A percentile compares a stretch with the other conserved stretches of the same genome.
These are phyloP conservation scores for Craterostigma plantagineum DNA, from an alignment of 257 asterid species.

Conservation along the genomic window DNA sequence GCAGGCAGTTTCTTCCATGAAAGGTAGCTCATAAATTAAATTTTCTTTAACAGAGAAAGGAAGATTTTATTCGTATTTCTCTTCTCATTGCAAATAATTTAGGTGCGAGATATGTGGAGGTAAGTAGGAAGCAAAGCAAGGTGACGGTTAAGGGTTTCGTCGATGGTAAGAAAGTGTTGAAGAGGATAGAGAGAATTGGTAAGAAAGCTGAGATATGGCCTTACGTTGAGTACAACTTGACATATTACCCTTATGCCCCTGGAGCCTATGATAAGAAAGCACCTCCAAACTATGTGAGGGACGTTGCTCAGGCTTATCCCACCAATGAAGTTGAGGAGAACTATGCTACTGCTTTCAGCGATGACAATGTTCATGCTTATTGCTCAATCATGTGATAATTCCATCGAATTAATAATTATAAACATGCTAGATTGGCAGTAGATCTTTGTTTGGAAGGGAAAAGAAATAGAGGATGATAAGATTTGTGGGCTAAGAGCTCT, in stretches of 20 bases:
- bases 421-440: no score
- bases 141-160: conserved; percentile 50
- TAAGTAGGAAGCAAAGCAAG: conserved; percentile 34
- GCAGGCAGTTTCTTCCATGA: conserved; percentile 53
- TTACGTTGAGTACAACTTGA: conserved; percentile 31
- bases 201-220: conserved; percentile 78
- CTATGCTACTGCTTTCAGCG: conserved; percentile 38
- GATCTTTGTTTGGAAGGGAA: no score
- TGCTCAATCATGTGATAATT: conserved; percentile 42
- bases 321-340: conserved; percentile 17
- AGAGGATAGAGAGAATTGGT: conserved; percentile 31
- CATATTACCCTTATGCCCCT: conserved; percentile 52
- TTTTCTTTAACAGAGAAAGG: background rate
- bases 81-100: background rate
- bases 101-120: conserved; percentile 54
- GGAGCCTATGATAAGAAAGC: conserved; percentile 70
- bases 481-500: no score
- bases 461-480: no score
- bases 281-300: conserved; percentile 48
- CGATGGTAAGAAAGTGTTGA: conserved; percentile 40
- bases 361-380: conserved; percentile 59
- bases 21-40: conserved; percentile 25
- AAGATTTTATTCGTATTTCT: background rate
- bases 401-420: no score
- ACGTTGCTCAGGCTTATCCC: conserved; percentile 48